These are phyloP conservation scores for Saksenaea oblongispora DNA, from an alignment of 371 early-diverging fungal genomes.

Conservation along the genomic window DNA sequence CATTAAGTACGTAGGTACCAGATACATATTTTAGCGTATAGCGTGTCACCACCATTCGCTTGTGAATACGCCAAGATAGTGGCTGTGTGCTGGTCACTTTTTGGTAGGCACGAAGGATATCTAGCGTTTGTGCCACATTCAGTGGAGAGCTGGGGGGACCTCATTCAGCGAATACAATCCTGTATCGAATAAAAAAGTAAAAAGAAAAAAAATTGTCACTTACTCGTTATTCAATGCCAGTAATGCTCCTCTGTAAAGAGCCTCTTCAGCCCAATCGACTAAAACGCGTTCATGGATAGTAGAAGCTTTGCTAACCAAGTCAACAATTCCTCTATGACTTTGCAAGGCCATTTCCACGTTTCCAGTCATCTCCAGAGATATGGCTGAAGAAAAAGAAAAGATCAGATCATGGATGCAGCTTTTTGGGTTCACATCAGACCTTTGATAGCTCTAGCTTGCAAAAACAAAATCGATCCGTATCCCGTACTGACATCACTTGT, in stretches of 20 bases:
- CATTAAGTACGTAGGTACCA: constrained; percentile 5
- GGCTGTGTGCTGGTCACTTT: constrained; percentile 43
- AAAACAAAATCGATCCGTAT: constrained; percentile 52
- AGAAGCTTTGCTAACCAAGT: constrained; percentile 37
- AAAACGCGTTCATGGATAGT: constrained; percentile 47
- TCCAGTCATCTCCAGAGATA: constrained; percentile 54
- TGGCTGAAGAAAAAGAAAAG: constrained; percentile 26
- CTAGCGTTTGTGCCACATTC: constrained; percentile 29
- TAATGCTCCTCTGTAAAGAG: constrained; percentile 66
- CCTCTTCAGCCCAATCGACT: constrained; percentile 69
- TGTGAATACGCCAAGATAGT: constrained; percentile 42
- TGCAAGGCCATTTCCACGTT: constrained; percentile 47
- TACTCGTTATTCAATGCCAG: constrained; percentile 57
- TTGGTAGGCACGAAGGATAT: constrained; percentile 58
- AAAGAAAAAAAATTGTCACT: constrained; percentile 8
- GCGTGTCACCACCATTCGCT: constrained; percentile 49
- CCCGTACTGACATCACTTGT: constrained; percentile 43
- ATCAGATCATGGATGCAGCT: not conserved
- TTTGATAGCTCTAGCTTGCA: constrained; percentile 54
- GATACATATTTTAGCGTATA: constrained; percentile 32
- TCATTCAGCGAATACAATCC: constrained; percentile 10
- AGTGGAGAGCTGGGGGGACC: constrained; percentile 1
- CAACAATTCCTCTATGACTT: constrained; percentile 51
- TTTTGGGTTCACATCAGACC: constrained; percentile 27
- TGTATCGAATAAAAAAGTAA: not conserved